Percentiles rank a stretch among this genome's conserved stretches.
Evolutionary conservation across 2,329 filamentous ascomycete genomes (phyloP).

Genomic region (Penicillium freii): DNA sequence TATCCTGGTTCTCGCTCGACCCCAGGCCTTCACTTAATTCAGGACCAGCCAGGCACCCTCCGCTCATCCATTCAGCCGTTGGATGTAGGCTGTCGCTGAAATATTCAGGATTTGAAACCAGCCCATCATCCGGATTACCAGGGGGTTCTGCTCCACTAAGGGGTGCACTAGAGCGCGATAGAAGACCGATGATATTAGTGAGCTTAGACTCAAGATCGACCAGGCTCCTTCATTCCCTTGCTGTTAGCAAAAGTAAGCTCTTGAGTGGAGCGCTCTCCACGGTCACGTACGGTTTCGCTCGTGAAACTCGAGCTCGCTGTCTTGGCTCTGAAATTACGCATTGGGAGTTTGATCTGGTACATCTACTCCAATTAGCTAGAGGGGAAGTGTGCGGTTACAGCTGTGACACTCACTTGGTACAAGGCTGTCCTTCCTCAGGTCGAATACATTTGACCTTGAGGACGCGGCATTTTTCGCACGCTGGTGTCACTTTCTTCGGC

Average conservation of each 20-base stretch:
- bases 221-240: constrained; percentile 11
- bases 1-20: background rate
- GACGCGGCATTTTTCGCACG: constrained; percentile 22
- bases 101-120: background rate
- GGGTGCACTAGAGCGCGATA: constrained; percentile 7
- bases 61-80: background rate
- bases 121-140: background rate
- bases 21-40: background rate
- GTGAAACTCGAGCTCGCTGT: constrained; percentile 14
- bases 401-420: constrained; percentile 11
- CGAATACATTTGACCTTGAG: constrained; percentile 23
- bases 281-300: constrained; percentile 13
- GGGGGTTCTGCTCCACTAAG: background rate
- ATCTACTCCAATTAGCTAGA: constrained; percentile 14
- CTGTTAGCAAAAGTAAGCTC: constrained; percentile 3
- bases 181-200: constrained; percentile 15
- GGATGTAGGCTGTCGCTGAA: background rate
- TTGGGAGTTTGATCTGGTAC: constrained; percentile 16
- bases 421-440: constrained; percentile 11
- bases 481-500: constrained; percentile 10
- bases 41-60: background rate
- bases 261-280: background rate
- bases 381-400: background rate
- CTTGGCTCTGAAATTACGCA: constrained; percentile 14
- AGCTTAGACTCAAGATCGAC: constrained; percentile 14